Percentiles rank a stretch among this genome's conserved stretches.
These are phyloP conservation scores for Centrapalus pauciflorus DNA, from an alignment of 129 eudicot species.

Conservation along the genomic window DNA sequence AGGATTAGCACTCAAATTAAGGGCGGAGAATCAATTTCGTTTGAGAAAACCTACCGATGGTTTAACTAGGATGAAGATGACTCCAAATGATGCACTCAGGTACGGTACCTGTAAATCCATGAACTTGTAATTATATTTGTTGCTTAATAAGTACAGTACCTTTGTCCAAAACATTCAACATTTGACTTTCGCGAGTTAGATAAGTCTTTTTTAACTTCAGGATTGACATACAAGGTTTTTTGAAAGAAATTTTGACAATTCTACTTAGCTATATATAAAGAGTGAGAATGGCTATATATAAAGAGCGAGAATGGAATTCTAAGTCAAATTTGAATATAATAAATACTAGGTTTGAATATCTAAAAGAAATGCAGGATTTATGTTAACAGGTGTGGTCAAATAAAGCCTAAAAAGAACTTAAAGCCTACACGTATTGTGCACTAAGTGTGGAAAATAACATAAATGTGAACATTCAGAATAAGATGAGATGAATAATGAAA, in stretches of 20 bases:
- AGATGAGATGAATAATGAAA: not conserved
- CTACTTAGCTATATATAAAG: no score
- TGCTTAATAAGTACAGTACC: not conserved
- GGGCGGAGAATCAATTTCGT: not conserved
- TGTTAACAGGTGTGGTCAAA: no score
- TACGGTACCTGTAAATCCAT: constrained; percentile 68
- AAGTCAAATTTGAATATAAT: no score
- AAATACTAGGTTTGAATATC: no score
- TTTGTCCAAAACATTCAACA: not conserved
- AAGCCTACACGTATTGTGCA: no score
- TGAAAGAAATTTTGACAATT: no score
- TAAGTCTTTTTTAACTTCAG: not conserved
- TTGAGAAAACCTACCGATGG: constrained; percentile 61
- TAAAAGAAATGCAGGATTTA: no score
- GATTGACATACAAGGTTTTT: not conserved
- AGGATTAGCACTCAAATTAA: not conserved
- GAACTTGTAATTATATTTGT: not conserved
- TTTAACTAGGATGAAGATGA: constrained; percentile 74
- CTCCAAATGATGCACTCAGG: constrained; percentile 87
- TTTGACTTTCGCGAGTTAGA: not conserved
- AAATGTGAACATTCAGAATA: not conserved
- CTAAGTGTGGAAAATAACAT: not conserved
- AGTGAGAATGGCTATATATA: no score
- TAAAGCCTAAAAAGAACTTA: not conserved
- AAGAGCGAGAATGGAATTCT: no score